These are phyloP conservation scores for Blattamonas nauphoetae DNA, from an alignment of 78 protist species.

Conservation along the genomic window DNA sequence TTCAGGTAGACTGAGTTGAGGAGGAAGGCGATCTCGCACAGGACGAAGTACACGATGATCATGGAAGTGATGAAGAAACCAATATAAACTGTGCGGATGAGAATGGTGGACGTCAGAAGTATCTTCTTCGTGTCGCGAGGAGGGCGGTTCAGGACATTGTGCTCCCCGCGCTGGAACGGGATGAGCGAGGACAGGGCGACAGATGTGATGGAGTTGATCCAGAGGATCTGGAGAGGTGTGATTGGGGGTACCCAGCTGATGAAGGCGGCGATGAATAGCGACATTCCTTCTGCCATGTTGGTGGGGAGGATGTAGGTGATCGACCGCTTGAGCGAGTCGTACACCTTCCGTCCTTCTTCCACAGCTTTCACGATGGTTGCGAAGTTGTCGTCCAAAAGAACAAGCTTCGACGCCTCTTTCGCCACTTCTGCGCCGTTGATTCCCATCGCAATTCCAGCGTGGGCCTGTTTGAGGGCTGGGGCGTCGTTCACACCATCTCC, in stretches of 20 bases:
- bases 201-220: slow-evolving; percentile 65
- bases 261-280: slow-evolving; percentile 18
- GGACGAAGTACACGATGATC: background rate
- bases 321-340: slow-evolving; percentile 55
- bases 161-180: slow-evolving; percentile 10
- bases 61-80: background rate
- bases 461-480: slow-evolving; percentile 76
- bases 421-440: slow-evolving; percentile 85
- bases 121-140: background rate
- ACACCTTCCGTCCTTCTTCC: slow-evolving; percentile 75
- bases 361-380: slow-evolving; percentile 81
- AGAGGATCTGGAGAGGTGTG: slow-evolving; percentile 53
- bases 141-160: background rate
- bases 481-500: slow-evolving; percentile 67
- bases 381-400: slow-evolving; percentile 91
- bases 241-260: slow-evolving; percentile 19
- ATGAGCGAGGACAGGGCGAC: background rate
- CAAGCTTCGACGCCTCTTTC: slow-evolving; percentile 59
- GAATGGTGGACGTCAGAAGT: background rate
- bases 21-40: background rate
- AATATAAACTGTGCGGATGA: background rate
- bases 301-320: slow-evolving; percentile 66
- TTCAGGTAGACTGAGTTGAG: background rate
- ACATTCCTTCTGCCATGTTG: slow-evolving; percentile 61
- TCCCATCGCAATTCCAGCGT: slow-evolving; percentile 94